phyloP scores from a whole-genome alignment of 345 rosid genomes.

The Lumnitzera racemosa region DNA sequence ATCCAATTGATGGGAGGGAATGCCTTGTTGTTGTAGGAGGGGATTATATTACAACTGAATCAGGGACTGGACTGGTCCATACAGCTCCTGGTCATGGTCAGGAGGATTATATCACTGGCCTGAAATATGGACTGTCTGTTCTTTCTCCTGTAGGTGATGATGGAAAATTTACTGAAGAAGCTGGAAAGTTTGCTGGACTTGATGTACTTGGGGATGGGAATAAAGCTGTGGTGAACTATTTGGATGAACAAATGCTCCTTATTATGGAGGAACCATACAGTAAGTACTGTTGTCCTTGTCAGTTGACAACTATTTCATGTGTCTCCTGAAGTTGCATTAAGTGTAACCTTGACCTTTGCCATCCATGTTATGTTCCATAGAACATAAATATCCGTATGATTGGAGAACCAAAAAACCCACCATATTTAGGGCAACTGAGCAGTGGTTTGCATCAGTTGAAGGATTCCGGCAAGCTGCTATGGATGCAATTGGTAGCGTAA shows the following conservation, averaged over 20 bases:
- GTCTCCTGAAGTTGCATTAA: neutral
- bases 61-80: slow-evolving; percentile 97
- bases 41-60: slow-evolving; percentile 94
- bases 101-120: slow-evolving; percentile 85
- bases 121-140: slow-evolving; percentile 78
- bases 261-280: slow-evolving; percentile 90
- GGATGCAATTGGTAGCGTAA: slow-evolving; percentile 76
- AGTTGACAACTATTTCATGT: neutral
- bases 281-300: slow-evolving; percentile 22
- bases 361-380: slow-evolving; percentile 29
- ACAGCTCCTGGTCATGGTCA: slow-evolving; percentile 99
- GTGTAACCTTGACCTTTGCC: slow-evolving; percentile 4
- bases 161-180: slow-evolving; percentile 91
- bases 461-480: slow-evolving; percentile 71
- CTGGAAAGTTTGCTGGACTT: slow-evolving; percentile 77
- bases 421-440: slow-evolving; percentile 96
- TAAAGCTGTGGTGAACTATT: slow-evolving; percentile 61
- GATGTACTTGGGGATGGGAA: slow-evolving; percentile 93
- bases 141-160: slow-evolving; percentile 85
- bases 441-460: slow-evolving; percentile 99
- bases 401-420: slow-evolving; percentile 97
- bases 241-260: slow-evolving; percentile 61
- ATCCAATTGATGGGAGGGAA: slow-evolving; percentile 61
- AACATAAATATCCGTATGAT: slow-evolving; percentile 93
- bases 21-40: slow-evolving; percentile 90